phyloP scores from a whole-genome alignment of 2,329 filamentous ascomycete genomes.

The Xylariaceae sp. region DNA sequence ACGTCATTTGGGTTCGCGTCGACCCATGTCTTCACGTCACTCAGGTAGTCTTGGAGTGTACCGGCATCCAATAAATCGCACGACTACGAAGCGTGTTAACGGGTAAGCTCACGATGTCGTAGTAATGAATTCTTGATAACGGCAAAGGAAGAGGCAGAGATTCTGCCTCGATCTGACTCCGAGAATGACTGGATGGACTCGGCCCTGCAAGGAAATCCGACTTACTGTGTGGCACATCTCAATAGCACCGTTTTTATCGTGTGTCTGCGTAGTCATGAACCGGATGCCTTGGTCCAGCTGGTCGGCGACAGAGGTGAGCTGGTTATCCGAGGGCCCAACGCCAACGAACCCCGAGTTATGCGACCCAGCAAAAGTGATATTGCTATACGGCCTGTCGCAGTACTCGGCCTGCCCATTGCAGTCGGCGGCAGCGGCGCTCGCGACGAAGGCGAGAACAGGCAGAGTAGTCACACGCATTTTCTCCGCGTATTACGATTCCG shows the following conservation, averaged over 20 bases:
- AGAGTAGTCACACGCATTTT: conserved; percentile 17
- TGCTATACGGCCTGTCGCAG: conserved; percentile 55
- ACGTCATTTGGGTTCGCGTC: conserved; percentile 56
- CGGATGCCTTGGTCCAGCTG: conserved; percentile 61
- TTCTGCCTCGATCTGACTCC: not conserved
- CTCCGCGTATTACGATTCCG: not conserved
- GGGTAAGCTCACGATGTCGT: not conserved
- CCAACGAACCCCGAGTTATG: conserved; percentile 65
- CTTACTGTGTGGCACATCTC: conserved; percentile 58
- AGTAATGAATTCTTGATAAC: not conserved
- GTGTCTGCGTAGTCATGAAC: conserved; percentile 62
- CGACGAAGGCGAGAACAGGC: conserved; percentile 23
- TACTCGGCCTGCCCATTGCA: conserved; percentile 58
- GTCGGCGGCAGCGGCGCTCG: conserved; percentile 22
- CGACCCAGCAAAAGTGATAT: conserved; percentile 58
- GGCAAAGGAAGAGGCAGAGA: not conserved
- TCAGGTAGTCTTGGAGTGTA: conserved; percentile 51
- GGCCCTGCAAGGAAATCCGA: not conserved
- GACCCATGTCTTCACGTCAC: conserved; percentile 57
- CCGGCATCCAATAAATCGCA: conserved; percentile 59
- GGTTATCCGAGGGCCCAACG: conserved; percentile 50
- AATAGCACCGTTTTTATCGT: conserved; percentile 47
- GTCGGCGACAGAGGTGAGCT: conserved; percentile 53
- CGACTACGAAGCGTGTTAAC: conserved; percentile 25
- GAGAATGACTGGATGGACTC: no score